Percentiles rank a stretch among this genome's conserved stretches.
Conservation (phyloP, 345 rosid species). For the Rubroshorea leprosula region DNA sequence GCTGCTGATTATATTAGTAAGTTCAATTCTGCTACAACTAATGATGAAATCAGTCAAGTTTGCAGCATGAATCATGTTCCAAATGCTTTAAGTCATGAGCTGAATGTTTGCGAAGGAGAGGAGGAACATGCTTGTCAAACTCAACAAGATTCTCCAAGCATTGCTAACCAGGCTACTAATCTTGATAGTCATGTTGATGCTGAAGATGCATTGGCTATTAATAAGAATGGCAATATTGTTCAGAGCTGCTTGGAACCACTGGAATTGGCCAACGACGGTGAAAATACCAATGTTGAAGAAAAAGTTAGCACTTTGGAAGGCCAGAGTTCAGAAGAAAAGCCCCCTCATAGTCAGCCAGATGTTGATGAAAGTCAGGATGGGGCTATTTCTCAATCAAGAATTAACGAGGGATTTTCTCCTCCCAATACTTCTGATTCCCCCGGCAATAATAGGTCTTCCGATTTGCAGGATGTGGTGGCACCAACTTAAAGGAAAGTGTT, state of each 20-base stretch:
- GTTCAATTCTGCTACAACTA: conserved; percentile 34
- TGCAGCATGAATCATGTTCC: conserved; percentile 14
- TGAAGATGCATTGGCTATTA: conserved; percentile 22
- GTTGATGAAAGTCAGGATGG: conserved; percentile 30
- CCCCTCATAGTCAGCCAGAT: conserved; percentile 17
- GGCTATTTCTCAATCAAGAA: conserved; percentile 16
- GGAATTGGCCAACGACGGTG: conserved; percentile 33
- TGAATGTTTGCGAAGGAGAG: conserved; percentile 29
- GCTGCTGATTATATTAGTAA: conserved; percentile 38
- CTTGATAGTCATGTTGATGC: conserved; percentile 16
- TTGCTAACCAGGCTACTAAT: conserved; percentile 22
- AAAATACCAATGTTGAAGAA: conserved; percentile 23
- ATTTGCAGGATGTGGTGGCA: conserved; percentile 16
- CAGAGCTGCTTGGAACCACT: conserved; percentile 46
- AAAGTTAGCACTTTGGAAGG: conserved; percentile 24
- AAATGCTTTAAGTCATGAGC: conserved; percentile 23
- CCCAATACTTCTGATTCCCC: conserved; percentile 17
- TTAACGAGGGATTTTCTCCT: conserved; percentile 21
- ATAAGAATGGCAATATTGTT: conserved; percentile 35
- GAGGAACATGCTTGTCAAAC: conserved; percentile 29
- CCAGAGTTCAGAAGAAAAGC: conserved; percentile 22
- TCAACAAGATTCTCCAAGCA: conserved; percentile 22
- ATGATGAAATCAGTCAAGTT: conserved; percentile 23
- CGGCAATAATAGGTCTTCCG: conserved; percentile 9
- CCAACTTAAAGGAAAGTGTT: conserved; percentile 9